phyloP scores from a whole-genome alignment of 768 basidiomycete species.

The Boletus rufocinnamomeus region DNA sequence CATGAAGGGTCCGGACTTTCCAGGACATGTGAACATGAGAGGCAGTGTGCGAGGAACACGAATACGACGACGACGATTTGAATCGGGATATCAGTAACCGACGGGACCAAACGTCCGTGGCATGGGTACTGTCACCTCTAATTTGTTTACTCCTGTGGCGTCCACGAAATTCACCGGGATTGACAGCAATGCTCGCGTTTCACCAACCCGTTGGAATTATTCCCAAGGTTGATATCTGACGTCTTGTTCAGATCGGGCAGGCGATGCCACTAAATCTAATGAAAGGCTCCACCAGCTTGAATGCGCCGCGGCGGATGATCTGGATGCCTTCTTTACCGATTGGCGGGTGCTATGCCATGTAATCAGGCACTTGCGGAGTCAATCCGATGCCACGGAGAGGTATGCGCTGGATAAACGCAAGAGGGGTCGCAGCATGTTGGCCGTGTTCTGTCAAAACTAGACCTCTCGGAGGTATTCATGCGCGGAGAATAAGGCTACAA shows the following conservation, averaged over 20 bases:
- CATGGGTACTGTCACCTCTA: not conserved
- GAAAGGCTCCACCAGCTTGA: not conserved
- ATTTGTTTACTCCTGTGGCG: not conserved
- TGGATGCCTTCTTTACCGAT: not conserved
- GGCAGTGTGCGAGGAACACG: constrained; percentile 2
- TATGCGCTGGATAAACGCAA: not conserved
- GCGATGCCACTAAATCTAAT: not conserved
- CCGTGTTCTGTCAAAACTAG: not conserved
- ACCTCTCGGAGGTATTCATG: not conserved
- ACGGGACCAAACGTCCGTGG: constrained; percentile 2
- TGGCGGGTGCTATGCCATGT: not conserved
- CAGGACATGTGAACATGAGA: constrained; percentile 2
- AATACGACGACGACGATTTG: not conserved
- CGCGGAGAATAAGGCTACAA: not conserved
- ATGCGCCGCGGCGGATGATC: not conserved
- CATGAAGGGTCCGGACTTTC: not conserved
- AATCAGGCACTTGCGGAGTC: not conserved
- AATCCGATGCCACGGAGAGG: not conserved
- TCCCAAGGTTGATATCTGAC: not conserved
- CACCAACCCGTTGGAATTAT: not conserved
- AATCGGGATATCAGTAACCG: not conserved
- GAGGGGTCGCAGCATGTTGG: not conserved
- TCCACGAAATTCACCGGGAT: constrained; percentile 1
- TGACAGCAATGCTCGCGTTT: constrained; percentile 15
- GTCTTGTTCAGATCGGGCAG: constrained; percentile 2